phyloP scores from a whole-genome alignment of 139 green algal species.

The Closterium sp. region DNA sequence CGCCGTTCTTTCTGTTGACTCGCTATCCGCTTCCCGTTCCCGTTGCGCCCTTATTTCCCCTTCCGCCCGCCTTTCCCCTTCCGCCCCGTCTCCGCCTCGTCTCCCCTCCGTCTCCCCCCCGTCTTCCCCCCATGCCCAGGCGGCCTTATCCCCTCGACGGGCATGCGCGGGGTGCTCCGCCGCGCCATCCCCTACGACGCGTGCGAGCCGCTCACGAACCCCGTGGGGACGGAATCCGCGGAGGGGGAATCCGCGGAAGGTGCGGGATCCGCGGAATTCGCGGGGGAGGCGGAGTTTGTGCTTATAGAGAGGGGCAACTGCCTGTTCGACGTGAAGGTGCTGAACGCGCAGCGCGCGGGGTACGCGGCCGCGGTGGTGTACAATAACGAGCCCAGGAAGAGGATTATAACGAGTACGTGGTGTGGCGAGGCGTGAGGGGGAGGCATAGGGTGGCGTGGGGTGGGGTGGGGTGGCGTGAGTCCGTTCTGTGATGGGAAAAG shows the following conservation, averaged over 20 bases:
- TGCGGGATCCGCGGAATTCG: no score
- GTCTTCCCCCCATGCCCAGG: conserved; percentile 2
- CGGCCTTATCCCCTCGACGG: conserved; percentile 19
- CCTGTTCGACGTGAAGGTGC: conserved; percentile 36
- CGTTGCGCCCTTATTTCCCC: no score
- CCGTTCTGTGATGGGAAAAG: not conserved
- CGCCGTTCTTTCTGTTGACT: no score
- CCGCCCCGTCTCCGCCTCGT: no score
- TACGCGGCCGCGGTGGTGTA: conserved; percentile 35
- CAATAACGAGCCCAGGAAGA: conserved; percentile 36
- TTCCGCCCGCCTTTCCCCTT: not conserved
- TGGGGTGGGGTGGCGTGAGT: not conserved
- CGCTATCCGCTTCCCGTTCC: no score
- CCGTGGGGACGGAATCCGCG: not conserved
- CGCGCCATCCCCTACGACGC: conserved; percentile 8
- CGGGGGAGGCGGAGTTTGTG: conserved; percentile 20
- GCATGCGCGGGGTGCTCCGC: conserved; percentile 27
- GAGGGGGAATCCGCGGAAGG: no score
- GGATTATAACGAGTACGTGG: conserved; percentile 47
- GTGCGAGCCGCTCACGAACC: conserved; percentile 20
- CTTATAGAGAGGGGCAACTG: conserved; percentile 40
- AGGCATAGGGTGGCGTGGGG: not conserved
- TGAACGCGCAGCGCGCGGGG: conserved; percentile 33
- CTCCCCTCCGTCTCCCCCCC: no score
- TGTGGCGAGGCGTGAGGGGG: not conserved